These are phyloP conservation scores for Ephemerocybe angulata DNA, from an alignment of 768 basidiomycete genomes.

Conservation along the genomic window DNA sequence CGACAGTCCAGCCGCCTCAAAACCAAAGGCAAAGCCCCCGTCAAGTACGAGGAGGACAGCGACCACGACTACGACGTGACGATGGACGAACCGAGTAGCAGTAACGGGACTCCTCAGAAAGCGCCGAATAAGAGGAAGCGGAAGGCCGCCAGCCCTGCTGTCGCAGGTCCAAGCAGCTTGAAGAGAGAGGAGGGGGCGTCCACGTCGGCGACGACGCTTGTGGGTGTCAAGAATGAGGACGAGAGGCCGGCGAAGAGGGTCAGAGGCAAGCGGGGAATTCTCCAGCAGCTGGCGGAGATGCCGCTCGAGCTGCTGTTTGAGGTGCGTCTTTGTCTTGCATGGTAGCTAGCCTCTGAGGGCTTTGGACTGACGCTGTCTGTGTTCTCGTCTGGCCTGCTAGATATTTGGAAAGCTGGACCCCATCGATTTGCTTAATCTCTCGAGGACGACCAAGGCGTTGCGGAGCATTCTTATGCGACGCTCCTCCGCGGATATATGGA, in stretches of 20 bases:
- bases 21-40: background rate
- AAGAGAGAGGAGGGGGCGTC: background rate
- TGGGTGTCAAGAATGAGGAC: background rate
- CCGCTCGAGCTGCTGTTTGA: conserved; percentile 12
- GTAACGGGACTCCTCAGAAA: too few relatives aligned
- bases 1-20: background rate
- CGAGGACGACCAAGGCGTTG: conserved; percentile 33
- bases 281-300: conserved; percentile 12
- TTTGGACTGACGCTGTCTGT: background rate
- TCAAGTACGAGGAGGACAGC: background rate
- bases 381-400: too few relatives aligned
- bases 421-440: conserved; percentile 34
- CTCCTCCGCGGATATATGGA: conserved; percentile 1
- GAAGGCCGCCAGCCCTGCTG: background rate
- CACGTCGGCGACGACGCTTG: background rate
- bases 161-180: too few relatives aligned
- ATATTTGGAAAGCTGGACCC: conserved; percentile 34
- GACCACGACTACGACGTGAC: background rate
- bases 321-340: background rate
- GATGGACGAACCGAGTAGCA: background rate
- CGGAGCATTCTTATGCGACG: conserved; percentile 22
- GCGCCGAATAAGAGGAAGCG: background rate
- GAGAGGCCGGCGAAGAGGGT: background rate
- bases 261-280: conserved; percentile 4
- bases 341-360: background rate